phyloP scores from a whole-genome alignment of 306 rosid genomes.

The Crataegus laevigata region DNA sequence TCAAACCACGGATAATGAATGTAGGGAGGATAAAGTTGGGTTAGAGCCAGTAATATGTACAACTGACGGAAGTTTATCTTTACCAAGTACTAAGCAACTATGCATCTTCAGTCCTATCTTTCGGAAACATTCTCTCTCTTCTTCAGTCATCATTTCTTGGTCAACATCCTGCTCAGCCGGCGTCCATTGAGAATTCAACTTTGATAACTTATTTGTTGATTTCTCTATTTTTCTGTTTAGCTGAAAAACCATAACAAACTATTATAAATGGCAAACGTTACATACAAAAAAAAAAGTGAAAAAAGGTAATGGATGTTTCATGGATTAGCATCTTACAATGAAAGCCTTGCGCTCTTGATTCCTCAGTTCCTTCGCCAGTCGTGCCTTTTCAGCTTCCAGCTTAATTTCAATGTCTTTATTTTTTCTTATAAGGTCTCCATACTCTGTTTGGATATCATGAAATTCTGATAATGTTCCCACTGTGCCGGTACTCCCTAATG shows the following conservation, averaged over 20 bases:
- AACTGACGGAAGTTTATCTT: constrained; percentile 1
- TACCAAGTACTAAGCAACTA: constrained; percentile 60
- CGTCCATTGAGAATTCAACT: constrained; percentile 50
- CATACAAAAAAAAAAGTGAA: background rate
- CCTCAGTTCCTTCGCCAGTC: constrained; percentile 43
- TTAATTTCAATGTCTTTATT: constrained; percentile 32
- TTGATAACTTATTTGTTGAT: constrained; percentile 44
- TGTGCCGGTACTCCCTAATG: constrained; percentile 21
- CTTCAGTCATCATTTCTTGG: constrained; percentile 61
- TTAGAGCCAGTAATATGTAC: constrained; percentile 5
- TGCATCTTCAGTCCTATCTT: constrained; percentile 65
- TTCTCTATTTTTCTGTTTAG: constrained; percentile 59
- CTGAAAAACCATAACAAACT: constrained; percentile 27
- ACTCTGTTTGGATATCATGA: constrained; percentile 33
- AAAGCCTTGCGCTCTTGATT: constrained; percentile 42
- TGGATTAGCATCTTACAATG: constrained; percentile 45
- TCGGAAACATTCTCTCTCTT: constrained; percentile 67
- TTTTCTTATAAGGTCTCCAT: constrained; percentile 18
- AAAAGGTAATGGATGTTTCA: background rate
- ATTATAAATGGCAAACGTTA: background rate
- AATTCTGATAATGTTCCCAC: constrained; percentile 73
- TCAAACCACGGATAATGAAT: background rate
- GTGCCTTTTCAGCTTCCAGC: constrained; percentile 54
- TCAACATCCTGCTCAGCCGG: constrained; percentile 51
- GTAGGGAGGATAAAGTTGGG: background rate